A percentile compares a stretch with the other conserved stretches of the same genome.
Conservation (phyloP, 169 alveolate species). For the Cryptosporidium baileyi region DNA sequence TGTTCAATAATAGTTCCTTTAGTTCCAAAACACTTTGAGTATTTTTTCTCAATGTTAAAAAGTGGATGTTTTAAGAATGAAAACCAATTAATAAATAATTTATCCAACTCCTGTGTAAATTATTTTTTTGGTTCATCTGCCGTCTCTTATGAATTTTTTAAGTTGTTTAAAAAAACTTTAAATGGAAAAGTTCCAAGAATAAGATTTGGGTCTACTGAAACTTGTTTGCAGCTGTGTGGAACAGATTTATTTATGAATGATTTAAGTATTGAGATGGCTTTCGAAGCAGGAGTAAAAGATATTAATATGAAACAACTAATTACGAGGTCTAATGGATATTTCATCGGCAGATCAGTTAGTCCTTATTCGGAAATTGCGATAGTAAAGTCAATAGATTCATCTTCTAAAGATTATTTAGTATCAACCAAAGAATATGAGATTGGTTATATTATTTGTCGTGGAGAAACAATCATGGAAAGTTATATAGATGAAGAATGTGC, state of each 20-base stretch:
- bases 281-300: neutral
- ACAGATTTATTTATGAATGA: neutral
- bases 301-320: neutral
- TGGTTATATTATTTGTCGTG: slow-evolving; percentile 73
- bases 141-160: slow-evolving; percentile 31
- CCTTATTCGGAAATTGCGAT: slow-evolving; percentile 68
- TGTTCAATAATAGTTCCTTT: slow-evolving; percentile 17
- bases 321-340: slow-evolving; percentile 52
- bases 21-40: slow-evolving; percentile 64
- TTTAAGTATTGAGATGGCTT: neutral
- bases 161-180: slow-evolving; percentile 11
- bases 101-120: slow-evolving; percentile 33
- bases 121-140: slow-evolving; percentile 66
- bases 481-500: slow-evolving; percentile 15
- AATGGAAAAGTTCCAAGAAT: slow-evolving; percentile 73
- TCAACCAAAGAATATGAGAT: slow-evolving; percentile 71
- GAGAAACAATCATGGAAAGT: slow-evolving; percentile 69
- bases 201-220: slow-evolving; percentile 77
- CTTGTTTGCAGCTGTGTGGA: slow-evolving; percentile 73
- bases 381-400: slow-evolving; percentile 68
- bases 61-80: neutral
- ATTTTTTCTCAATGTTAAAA: slow-evolving; percentile 13
- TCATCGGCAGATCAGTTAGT: slow-evolving; percentile 74
- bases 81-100: neutral
- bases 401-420: slow-evolving; percentile 41